Evolutionary conservation across 2,329 filamentous ascomycete species (phyloP).

Genomic region (Decorospora gaudefroyi): DNA sequence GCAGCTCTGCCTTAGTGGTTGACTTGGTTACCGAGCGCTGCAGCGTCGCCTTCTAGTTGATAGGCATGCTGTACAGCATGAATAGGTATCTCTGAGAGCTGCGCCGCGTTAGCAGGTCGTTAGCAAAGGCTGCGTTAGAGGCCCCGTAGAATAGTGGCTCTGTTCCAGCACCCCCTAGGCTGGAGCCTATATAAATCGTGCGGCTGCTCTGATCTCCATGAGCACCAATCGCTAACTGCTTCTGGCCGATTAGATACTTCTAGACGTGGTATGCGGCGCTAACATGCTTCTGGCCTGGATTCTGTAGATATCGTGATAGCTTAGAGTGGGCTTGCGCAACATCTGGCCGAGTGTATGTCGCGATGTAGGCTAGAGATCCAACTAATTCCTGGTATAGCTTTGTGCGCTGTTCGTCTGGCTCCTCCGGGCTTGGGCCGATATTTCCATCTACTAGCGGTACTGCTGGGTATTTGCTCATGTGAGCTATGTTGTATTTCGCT

Average conservation of each 20-base stretch:
- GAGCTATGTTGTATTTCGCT: slow-evolving; percentile 11
- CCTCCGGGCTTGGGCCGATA: neutral
- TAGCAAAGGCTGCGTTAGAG: too few species aligned
- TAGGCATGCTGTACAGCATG: slow-evolving; percentile 12
- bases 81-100: too few species aligned
- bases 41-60: slow-evolving; percentile 1
- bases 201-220: slow-evolving; percentile 2
- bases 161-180: too few species aligned
- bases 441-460: neutral
- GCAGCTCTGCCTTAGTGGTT: slow-evolving; percentile 6
- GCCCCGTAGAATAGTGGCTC: neutral
- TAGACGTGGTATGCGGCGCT: too few species aligned
- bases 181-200: neutral
- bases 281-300: too few species aligned
- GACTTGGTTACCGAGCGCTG: neutral
- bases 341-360: slow-evolving; percentile 12
- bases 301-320: too few species aligned
- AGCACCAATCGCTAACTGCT: slow-evolving; percentile 1
- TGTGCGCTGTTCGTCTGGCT: slow-evolving; percentile 6
- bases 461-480: neutral
- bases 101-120: too few species aligned
- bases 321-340: slow-evolving; percentile 10
- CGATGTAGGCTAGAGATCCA: slow-evolving; percentile 16
- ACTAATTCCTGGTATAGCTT: slow-evolving; percentile 18
- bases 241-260: too few species aligned